phyloP scores from a whole-genome alignment of 176 grass and related monocot species.

The maize (Zea mays) region Zm-B73-REFERENCE-NAM-5.0 NC_050096.1:90025501-90026000 shows the following conservation, averaged over 20 bases:
- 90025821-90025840: background rate
- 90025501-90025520: slow-evolving; percentile 2
- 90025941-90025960: slow-evolving; percentile 56
- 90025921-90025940: slow-evolving; percentile 14
- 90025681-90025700: background rate
- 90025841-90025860: background rate
- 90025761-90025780: background rate
- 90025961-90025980: slow-evolving; percentile 88
- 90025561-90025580: slow-evolving; percentile 91
- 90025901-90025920: slow-evolving; percentile 11
- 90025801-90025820: background rate
- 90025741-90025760: background rate
- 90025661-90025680: background rate
- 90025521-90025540: slow-evolving; percentile 13
- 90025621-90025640: slow-evolving; percentile 83
- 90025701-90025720: background rate
- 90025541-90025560: slow-evolving; percentile 81
- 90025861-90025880: slow-evolving; percentile 18
- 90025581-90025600: slow-evolving; percentile 90
- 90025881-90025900: background rate
- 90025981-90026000: slow-evolving; percentile 82
- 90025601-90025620: slow-evolving; percentile 87
- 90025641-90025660: slow-evolving; percentile 57
- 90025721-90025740: background rate
- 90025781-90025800: background rate